Evolutionary conservation across 345 rosid genomes (phyloP), one percentile per base, ranked within the genome.

Genomic region (Populus pruinosa): DNA sequence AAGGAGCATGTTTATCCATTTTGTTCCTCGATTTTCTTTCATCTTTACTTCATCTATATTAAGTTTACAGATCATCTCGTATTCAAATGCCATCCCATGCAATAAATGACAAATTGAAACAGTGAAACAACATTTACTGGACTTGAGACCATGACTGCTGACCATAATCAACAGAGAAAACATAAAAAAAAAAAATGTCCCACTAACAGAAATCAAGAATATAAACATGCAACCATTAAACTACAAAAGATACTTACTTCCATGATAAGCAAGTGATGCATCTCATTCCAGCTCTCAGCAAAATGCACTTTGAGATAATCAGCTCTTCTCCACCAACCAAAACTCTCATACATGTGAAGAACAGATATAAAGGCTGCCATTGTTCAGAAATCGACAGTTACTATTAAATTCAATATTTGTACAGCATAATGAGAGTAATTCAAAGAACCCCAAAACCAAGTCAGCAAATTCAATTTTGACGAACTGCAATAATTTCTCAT

Each of bases 211-310:
- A 23, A 25, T 43, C 38, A 64, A 9, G 35, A 71, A 47, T 23
- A 47, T 17, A 78, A 41, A 55, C 21, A 47, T 14, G 53, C 3
- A 43, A 18, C 25, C n/a, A 29, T 0, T 4, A 53, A 76, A 35
- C 14, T 69, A 16, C 2, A 21, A 44, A 53, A 27, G 41, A 25
- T 71, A 72, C 95, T 80, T 88, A 96, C 99, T 84, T 96, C 99
- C 99, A 96, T 96, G 73, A 96, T 91, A 71, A 96, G 98, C 86
- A 96, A 87, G 87, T 96, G 99, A 71, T 96, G 99, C 99, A 96
- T 96, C 86, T 96, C 98, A 83, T 96, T 96, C 99, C 99, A 96
- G 85, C 96, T 96, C 90, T 96, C 97, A 69, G 99, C 99, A 89
- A 96, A 96, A 80, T 96, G 99, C 39, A 96, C 98, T 88, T 92